Percentiles rank a stretch among this genome's conserved stretches.
These are phyloP conservation scores for Pseudogymnoascus sp. DNA, from an alignment of 2,329 filamentous ascomycete species.

Conservation along the genomic window DNA sequence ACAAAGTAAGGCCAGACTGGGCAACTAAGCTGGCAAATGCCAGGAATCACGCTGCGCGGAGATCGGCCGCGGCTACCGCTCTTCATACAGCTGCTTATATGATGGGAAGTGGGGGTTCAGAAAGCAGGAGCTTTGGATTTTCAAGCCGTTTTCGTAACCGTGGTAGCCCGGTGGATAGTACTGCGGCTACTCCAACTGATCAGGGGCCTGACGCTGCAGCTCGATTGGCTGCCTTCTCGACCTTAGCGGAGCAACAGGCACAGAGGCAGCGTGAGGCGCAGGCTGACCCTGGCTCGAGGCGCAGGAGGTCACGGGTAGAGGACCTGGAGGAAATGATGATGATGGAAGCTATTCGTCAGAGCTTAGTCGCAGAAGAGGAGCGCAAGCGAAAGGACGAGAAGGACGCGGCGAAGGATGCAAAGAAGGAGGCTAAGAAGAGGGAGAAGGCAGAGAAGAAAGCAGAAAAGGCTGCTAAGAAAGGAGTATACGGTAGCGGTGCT, in stretches of 20 bases:
- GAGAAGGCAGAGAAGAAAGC: slow-evolving; percentile 47
- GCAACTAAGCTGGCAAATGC: slow-evolving; percentile 79
- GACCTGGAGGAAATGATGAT: slow-evolving; percentile 98
- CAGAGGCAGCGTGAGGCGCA: slow-evolving; percentile 14
- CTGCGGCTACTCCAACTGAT: slow-evolving; percentile 23
- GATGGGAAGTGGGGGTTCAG: slow-evolving; percentile 48
- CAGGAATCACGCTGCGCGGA: slow-evolving; percentile 71
- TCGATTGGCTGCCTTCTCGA: slow-evolving; percentile 14
- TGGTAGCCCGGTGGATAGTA: slow-evolving; percentile 25
- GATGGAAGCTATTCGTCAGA: slow-evolving; percentile 87
- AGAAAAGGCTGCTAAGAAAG: slow-evolving; percentile 58
- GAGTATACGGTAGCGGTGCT: slow-evolving; percentile 35
- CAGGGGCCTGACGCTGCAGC: slow-evolving; percentile 14
- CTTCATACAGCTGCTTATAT: slow-evolving; percentile 92
- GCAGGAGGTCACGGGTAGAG: slow-evolving; percentile 57
- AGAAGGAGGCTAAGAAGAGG: slow-evolving; percentile 76
- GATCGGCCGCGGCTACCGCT: slow-evolving; percentile 87
- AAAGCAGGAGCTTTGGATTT: slow-evolving; percentile 26
- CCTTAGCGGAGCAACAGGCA: slow-evolving; percentile 7
- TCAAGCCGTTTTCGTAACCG: slow-evolving; percentile 24
- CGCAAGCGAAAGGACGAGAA: slow-evolving; percentile 80
- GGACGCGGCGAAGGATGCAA: slow-evolving; percentile 70
- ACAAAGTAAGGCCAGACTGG: slow-evolving; percentile 91
- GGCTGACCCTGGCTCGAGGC: slow-evolving; percentile 22
- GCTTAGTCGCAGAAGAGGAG: slow-evolving; percentile 87